A percentile compares a stretch with the other conserved stretches of the same genome.
Conservation (phyloP, 305 asterid species). For the Fraxinus velutina region DNA sequence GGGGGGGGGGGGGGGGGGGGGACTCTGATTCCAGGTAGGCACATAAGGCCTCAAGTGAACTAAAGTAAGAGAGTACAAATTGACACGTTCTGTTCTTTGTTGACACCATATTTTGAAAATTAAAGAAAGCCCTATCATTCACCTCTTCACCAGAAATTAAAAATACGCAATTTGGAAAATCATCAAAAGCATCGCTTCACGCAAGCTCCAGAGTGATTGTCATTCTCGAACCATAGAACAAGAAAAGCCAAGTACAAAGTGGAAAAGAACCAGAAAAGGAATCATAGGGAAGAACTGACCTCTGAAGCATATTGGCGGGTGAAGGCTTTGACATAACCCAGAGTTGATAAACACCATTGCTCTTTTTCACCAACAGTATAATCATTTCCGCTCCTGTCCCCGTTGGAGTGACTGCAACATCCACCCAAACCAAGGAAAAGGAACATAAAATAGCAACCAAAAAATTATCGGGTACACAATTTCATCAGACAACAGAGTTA, state of each 20-base stretch:
- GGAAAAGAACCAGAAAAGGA: conserved; percentile 11
- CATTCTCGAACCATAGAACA: neutral
- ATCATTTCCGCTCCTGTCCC: conserved; percentile 43
- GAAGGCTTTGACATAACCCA: conserved; percentile 88
- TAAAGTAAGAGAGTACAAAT: neutral
- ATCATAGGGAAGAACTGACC: conserved; percentile 39
- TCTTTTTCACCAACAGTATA: conserved; percentile 74
- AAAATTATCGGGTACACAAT: conserved; percentile 4
- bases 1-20: neutral
- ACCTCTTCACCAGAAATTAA: neutral
- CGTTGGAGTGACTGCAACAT: conserved; percentile 46
- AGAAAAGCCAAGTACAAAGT: neutral
- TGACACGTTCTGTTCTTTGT: neutral
- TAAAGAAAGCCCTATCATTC: neutral
- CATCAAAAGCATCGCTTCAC: neutral
- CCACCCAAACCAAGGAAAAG: conserved; percentile 20
- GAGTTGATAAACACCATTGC: conserved; percentile 93
- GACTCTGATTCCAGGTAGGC: neutral
- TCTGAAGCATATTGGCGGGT: conserved; percentile 92
- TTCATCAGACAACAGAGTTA: neutral
- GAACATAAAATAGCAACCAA: conserved; percentile 1
- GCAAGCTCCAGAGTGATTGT: neutral
- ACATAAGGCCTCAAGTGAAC: neutral
- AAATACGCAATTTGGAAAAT: neutral
- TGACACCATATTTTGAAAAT: neutral